Evolutionary conservation across 345 rosid species (phyloP).

Genomic region (Citrus cavaleriei): DNA sequence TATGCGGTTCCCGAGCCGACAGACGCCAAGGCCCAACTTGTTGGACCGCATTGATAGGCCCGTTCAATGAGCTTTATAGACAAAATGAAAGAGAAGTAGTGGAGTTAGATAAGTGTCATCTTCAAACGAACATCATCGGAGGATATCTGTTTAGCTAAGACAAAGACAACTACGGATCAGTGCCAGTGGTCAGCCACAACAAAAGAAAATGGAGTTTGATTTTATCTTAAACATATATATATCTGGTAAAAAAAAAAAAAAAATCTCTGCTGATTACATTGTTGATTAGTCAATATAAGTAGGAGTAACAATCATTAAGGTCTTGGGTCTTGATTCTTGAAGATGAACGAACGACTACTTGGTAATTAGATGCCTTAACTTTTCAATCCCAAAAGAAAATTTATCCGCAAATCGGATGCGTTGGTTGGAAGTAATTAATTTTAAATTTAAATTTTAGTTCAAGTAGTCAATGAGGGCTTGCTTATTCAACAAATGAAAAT

Average conservation of each 20-base stretch:
- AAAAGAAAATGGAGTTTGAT: neutral
- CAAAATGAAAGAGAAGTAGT: neutral
- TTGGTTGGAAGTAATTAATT: neutral
- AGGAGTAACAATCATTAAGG: neutral
- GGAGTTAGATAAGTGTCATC: neutral
- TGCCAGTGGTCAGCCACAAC: neutral
- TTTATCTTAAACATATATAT: neutral
- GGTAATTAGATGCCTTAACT: no score
- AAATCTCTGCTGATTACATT: no score
- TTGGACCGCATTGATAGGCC: no score
- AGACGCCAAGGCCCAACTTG: no score
- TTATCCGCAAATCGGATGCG: no score
- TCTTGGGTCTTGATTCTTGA: no score
- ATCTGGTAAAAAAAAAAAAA: no score
- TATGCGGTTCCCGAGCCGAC: no score
- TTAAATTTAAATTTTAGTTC: neutral
- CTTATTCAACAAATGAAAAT: neutral
- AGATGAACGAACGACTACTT: neutral
- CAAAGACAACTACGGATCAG: neutral
- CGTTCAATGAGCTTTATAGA: no score
- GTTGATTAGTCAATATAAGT: neutral
- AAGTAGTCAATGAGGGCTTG: constrained; percentile 2
- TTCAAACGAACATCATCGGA: neutral
- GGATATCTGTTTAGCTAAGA: no score
- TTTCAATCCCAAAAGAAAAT: neutral